Evolutionary conservation across 2,329 filamentous ascomycete genomes (phyloP), one percentile per base, ranked within the genome.

Genomic region (Xylariaceae sp.): DNA sequence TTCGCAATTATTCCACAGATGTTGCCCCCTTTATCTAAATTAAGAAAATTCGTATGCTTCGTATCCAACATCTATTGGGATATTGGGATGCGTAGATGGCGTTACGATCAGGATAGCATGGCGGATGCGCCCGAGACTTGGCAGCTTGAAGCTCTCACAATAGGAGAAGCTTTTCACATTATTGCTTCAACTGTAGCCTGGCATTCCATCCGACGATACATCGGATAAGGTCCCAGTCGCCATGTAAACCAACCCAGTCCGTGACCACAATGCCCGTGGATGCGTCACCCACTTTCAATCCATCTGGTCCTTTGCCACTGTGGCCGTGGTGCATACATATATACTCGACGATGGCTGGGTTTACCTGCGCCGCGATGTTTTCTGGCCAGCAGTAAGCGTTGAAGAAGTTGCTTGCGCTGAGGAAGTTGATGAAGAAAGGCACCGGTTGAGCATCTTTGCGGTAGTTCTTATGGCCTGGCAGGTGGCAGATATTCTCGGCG

Each of bases 401-500:
- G 86, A 93, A 97, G 78, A 97, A 97, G 76, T 97, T 97, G 73
- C 88, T 93, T 0, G 88, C 94, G 66, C 83, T 91, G 63, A 97
- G 74, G 72, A 97, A 97, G 74, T 97, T 99, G 74, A 97, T 78
- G 68, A 89, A 96, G 66, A 97, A 82, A 0, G 91, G 90, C 13
- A 78, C 78, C 34, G 69, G 65, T 18, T 63, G 64, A 2, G 73
- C 63, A 23, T 64, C 64, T 9, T 66, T 57, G 37, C 67, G 61
- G 57, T 65, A 62, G 3, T 62, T 65, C 23, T 70, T 64, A 6
- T 60, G 75, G 44, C 71, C 77, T 54, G 77, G 78, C 51, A 79
- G 76, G 50, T 73, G 77, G 64, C 75, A 82, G 37, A 72, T 67
- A 58, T 78, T 76, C 69, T 81, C 78, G 39, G 82, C 82, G 3